Percentiles rank a stretch among this genome's conserved stretches.
Evolutionary conservation across 495 filamentous ascomycete species (phyloP).

Genomic region (Articulospora tetracladia): DNA sequence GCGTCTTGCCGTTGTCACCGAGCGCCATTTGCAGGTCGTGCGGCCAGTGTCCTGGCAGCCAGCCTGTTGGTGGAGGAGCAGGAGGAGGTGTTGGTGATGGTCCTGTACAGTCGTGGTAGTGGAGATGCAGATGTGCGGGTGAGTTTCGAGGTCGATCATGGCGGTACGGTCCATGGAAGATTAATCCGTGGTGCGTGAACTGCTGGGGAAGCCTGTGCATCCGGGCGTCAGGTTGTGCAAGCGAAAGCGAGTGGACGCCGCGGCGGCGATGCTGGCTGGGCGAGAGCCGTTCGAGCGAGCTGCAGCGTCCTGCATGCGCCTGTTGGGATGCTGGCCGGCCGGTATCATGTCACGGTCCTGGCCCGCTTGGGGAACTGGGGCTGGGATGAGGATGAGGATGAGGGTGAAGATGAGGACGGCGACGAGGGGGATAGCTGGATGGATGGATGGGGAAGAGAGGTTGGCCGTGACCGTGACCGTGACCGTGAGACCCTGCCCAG

Average conservation of each 20-base stretch:
- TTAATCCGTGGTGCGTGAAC: neutral
- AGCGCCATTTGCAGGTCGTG: neutral
- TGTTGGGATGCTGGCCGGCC: neutral
- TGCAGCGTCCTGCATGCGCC: conserved; percentile 2
- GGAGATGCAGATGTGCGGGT: neutral
- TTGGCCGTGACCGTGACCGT: no score
- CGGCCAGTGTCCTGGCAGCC: neutral
- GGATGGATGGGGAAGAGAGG: no score
- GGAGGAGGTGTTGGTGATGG: no score
- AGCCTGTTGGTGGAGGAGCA: no score
- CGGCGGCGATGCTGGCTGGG: neutral
- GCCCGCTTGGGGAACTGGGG: neutral
- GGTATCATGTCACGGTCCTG: neutral
- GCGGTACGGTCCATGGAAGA: neutral
- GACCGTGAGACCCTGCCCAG: no score
- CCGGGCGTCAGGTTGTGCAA: neutral
- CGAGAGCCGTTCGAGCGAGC: conserved; percentile 7
- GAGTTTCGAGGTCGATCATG: neutral
- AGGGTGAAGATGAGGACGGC: no score
- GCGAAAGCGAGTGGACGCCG: neutral
- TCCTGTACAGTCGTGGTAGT: neutral
- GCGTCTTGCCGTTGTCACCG: neutral
- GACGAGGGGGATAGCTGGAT: no score
- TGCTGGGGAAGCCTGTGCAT: neutral
- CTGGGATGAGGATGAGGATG: neutral